Conservation (phyloP, 1,284 basidiomycete genomes). For the Leccinum pallidistipes region DNA sequence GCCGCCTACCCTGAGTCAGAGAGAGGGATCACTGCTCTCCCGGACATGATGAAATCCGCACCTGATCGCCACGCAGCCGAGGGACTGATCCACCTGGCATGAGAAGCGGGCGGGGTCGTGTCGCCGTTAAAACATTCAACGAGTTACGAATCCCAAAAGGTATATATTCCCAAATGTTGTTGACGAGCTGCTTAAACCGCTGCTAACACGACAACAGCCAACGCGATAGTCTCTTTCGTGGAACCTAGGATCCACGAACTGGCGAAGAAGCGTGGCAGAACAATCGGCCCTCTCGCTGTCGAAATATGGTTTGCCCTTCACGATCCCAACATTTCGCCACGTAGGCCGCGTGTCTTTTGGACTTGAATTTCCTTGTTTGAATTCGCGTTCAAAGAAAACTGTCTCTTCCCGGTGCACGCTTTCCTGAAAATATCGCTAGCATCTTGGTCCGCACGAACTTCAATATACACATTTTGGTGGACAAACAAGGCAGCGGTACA, state of each 20-base stretch:
- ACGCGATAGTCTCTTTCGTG: neutral
- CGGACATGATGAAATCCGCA: no score
- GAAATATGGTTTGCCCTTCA: no score
- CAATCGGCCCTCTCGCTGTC: neutral
- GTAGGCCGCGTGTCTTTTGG: neutral
- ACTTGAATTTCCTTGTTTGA: neutral
- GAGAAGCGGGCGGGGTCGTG: neutral
- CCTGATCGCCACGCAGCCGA: no score
- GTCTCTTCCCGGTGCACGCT: neutral
- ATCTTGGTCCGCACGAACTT: neutral
- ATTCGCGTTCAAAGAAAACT: neutral
- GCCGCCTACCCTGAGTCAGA: no score
- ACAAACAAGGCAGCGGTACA: neutral
- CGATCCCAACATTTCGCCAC: constrained; percentile 33
- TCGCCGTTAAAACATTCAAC: no score
- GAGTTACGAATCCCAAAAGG: neutral
- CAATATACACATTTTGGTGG: neutral
- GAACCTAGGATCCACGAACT: neutral
- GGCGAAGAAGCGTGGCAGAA: neutral
- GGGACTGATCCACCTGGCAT: neutral
- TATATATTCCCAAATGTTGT: neutral
- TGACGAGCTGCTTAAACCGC: neutral
- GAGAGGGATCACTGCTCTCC: no score
- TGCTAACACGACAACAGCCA: neutral
- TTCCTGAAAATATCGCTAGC: neutral